Conservation (phyloP, 2,329 filamentous ascomycete species). For the Sclerotiophoma versabilis region DNA sequence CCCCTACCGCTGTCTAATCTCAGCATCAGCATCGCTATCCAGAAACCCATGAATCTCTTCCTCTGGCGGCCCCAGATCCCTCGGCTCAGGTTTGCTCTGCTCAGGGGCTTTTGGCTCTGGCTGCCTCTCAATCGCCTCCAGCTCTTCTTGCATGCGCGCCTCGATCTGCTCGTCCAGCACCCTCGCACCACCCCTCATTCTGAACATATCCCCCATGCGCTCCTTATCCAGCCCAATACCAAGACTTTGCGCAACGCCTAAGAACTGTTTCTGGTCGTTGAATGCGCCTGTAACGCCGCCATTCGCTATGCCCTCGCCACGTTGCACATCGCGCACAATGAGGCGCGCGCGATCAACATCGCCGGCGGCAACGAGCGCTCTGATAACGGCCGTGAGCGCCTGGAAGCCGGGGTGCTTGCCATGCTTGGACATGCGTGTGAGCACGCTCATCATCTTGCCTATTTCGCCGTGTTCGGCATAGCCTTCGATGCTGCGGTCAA, state of each 20-base stretch:
- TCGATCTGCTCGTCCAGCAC: conserved; percentile 8
- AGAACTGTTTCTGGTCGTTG: conserved; percentile 29
- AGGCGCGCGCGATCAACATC: conserved; percentile 44
- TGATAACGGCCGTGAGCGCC: conserved; percentile 49
- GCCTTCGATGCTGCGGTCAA: conserved; percentile 73
- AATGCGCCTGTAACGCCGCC: conserved; percentile 27
- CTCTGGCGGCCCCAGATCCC: conserved; percentile 3
- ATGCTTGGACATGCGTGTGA: conserved; percentile 48
- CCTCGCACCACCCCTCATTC: not conserved
- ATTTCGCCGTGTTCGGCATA: conserved; percentile 65
- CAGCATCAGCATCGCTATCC: conserved; percentile 14
- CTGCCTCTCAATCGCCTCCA: conserved; percentile 1
- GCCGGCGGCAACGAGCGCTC: conserved; percentile 46
- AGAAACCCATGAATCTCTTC: conserved; percentile 27
- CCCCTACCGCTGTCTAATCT: not conserved
- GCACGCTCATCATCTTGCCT: conserved; percentile 52
- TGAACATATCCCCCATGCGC: conserved; percentile 20
- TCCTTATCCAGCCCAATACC: conserved; percentile 22
- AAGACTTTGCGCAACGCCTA: conserved; percentile 12
- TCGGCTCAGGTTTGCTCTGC: not conserved
- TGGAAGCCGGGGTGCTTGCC: conserved; percentile 53
- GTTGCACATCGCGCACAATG: conserved; percentile 49
- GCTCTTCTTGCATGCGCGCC: conserved; percentile 3
- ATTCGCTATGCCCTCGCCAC: conserved; percentile 39
- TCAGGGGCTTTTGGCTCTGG: not conserved